phyloP scores from a whole-genome alignment of 495 filamentous ascomycete species.

The Aspergillus coremiiformis region DNA sequence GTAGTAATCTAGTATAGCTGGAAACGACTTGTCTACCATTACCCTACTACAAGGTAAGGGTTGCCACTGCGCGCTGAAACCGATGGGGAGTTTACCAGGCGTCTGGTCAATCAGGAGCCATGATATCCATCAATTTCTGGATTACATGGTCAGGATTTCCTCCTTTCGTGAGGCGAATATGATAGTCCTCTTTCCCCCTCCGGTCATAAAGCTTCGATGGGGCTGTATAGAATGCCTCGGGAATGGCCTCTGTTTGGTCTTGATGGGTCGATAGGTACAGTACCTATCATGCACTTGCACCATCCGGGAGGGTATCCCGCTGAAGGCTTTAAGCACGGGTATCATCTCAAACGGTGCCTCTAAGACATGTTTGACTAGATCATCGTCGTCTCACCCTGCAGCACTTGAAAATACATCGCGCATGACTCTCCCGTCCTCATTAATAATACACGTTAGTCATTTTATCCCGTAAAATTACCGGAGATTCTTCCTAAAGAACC shows the following conservation, averaged over 20 bases:
- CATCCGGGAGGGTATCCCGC: too few species aligned
- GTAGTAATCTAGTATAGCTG: too few species aligned
- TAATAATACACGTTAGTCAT: background rate
- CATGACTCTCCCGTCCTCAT: too few species aligned
- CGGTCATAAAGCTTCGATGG: background rate
- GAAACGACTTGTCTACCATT: too few species aligned
- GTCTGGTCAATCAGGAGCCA: background rate
- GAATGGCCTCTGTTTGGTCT: too few species aligned
- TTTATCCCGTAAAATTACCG: background rate
- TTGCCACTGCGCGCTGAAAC: background rate
- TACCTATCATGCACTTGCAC: too few species aligned
- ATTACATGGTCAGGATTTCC: background rate
- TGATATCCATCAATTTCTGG: background rate
- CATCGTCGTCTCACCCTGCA: background rate
- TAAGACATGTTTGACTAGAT: background rate
- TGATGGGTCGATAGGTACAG: too few species aligned
- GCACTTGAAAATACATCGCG: too few species aligned
- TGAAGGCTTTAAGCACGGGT: too few species aligned
- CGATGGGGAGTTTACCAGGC: background rate
- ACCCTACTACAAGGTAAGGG: background rate
- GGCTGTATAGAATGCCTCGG: background rate
- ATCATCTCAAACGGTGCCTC: background rate
- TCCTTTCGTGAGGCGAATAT: background rate
- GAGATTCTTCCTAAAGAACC: slow-evolving; percentile 20
- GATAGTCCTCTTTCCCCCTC: background rate